These are phyloP conservation scores for Saccharomycopsis sp. DNA, from an alignment of 805 yeast species.

Conservation along the genomic window DNA sequence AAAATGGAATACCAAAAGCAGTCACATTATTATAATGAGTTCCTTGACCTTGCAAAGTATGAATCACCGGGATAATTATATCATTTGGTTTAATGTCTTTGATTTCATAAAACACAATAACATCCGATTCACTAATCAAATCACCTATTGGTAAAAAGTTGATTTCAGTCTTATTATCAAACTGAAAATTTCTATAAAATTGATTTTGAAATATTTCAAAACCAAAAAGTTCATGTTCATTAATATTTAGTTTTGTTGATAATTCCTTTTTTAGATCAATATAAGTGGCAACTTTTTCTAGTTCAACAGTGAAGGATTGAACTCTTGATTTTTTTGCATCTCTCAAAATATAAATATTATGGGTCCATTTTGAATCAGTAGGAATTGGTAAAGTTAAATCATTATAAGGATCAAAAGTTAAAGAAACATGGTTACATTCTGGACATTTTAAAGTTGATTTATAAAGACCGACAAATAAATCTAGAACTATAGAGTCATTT, in stretches of 20 bases:
- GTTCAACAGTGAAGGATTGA: conserved; percentile 54
- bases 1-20: conserved; percentile 69
- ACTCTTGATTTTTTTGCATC: conserved; percentile 42
- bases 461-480: conserved; percentile 82
- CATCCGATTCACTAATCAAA: conserved; percentile 51
- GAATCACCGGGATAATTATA: conserved; percentile 52
- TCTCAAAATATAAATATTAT: conserved; percentile 44
- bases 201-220: conserved; percentile 57
- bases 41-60: conserved; percentile 24
- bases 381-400: conserved; percentile 89
- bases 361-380: conserved; percentile 59
- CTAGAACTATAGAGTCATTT: conserved; percentile 77
- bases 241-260: conserved; percentile 30
- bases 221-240: conserved; percentile 29
- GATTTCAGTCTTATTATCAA: conserved; percentile 38
- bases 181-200: conserved; percentile 63
- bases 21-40: conserved; percentile 29
- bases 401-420: conserved; percentile 90
- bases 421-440: conserved; percentile 61
- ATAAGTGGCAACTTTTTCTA: conserved; percentile 54
- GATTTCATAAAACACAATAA: conserved; percentile 53
- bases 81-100: conserved; percentile 29
- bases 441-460: conserved; percentile 89
- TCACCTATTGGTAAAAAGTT: conserved; percentile 50
- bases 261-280: conserved; percentile 54